These are phyloP conservation scores for Alternaria sp. DNA, from an alignment of 2,329 filamentous ascomycete genomes.

Conservation along the genomic window DNA sequence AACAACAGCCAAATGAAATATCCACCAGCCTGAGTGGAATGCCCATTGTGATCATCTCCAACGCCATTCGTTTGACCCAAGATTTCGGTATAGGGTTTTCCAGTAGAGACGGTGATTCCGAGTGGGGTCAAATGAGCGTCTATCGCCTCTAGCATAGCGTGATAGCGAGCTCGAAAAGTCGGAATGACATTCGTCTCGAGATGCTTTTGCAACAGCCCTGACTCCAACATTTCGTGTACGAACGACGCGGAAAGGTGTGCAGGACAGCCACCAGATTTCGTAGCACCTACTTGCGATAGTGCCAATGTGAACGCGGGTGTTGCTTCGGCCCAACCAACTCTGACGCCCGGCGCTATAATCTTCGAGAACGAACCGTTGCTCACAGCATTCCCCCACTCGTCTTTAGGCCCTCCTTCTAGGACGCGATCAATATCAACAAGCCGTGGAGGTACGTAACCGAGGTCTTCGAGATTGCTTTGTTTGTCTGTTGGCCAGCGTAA, in stretches of 20 bases:
- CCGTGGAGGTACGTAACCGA: conserved; percentile 65
- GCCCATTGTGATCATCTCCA: no score
- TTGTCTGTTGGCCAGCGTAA: conserved; percentile 85
- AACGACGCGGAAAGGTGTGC: conserved; percentile 64
- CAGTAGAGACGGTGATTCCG: not conserved
- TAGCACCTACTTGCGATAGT: conserved; percentile 61
- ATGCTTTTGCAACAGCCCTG: conserved; percentile 59
- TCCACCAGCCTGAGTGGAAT: not conserved
- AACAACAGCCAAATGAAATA: not conserved
- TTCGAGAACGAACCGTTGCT: conserved; percentile 93
- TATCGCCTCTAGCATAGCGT: conserved; percentile 65
- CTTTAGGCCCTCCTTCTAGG: conserved; percentile 63
- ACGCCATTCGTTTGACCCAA: not conserved
- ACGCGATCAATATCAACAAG: conserved; percentile 78
- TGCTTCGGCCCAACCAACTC: conserved; percentile 83
- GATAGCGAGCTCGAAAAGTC: conserved; percentile 60
- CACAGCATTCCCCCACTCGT: conserved; percentile 76
- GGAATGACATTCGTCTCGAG: conserved; percentile 61
- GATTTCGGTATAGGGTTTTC: not conserved
- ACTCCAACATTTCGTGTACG: conserved; percentile 60
- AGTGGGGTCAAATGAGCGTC: conserved; percentile 62
- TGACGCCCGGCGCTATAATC: conserved; percentile 59
- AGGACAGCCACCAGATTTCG: conserved; percentile 64
- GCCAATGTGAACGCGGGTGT: conserved; percentile 66
- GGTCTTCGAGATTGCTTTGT: conserved; percentile 7